Evolutionary conservation across 2,329 filamentous ascomycete species (phyloP).

Genomic region (Phialocephala sp.): DNA sequence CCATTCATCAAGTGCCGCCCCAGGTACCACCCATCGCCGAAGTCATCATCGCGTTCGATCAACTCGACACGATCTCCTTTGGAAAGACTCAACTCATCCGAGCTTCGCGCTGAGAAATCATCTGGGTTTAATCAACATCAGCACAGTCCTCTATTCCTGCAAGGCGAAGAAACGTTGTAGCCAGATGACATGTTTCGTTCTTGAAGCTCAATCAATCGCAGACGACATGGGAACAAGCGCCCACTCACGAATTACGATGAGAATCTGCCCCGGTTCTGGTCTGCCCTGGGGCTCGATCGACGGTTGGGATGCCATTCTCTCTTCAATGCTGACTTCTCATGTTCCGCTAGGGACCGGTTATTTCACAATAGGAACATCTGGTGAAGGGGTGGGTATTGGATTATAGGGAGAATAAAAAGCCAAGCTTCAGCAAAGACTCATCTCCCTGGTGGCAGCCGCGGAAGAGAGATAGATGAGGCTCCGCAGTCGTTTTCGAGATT

Average conservation of each 20-base stretch:
- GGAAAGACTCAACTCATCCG: conserved; percentile 86
- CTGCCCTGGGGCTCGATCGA: conserved; percentile 46
- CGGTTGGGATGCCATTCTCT: conserved; percentile 49
- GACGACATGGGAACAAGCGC: conserved; percentile 18
- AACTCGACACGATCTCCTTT: conserved; percentile 87
- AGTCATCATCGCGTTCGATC: conserved; percentile 85
- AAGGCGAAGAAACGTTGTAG: conserved; percentile 22
- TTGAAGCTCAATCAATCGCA: conserved; percentile 22
- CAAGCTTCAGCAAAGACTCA: neutral
- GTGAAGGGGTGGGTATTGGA: conserved; percentile 15
- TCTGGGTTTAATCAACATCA: conserved; percentile 57
- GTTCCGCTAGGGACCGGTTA: conserved; percentile 31
- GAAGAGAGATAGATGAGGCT: neutral
- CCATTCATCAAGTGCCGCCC: conserved; percentile 75
- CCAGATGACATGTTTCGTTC: conserved; percentile 22
- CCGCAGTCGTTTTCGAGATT: conserved; percentile 25
- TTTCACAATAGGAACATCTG: conserved; percentile 36
- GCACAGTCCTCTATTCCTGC: conserved; percentile 18
- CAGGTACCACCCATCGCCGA: conserved; percentile 86
- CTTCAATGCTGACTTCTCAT: conserved; percentile 31
- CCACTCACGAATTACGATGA: conserved; percentile 74
- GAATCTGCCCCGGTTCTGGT: conserved; percentile 67
- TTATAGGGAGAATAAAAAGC: conserved; percentile 6
- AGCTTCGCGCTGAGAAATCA: conserved; percentile 89
- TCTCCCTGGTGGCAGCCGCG: neutral